These are phyloP conservation scores for Apiotrichum porosum DNA, from an alignment of 1,284 basidiomycete species.

Conservation along the genomic window DNA sequence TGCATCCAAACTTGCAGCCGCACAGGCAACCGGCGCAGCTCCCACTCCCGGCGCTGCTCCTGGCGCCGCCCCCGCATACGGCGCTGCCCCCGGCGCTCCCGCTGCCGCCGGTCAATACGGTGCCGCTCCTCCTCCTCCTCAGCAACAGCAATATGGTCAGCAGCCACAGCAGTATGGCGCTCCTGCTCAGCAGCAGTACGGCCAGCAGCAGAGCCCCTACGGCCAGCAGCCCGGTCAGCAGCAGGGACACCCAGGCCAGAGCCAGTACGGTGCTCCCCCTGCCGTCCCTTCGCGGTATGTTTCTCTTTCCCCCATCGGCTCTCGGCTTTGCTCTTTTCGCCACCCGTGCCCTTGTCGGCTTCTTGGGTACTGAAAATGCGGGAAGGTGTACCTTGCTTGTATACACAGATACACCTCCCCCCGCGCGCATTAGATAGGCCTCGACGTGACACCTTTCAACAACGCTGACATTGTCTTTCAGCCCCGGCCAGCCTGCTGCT, in stretches of 20 bases:
- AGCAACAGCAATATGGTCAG: neutral
- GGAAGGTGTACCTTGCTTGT: no score
- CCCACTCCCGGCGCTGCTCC: slow-evolving; percentile 7
- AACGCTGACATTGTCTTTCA: neutral
- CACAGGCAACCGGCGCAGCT: slow-evolving; percentile 5
- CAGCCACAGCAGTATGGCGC: neutral
- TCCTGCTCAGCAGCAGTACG: neutral
- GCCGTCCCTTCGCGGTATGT: no score
- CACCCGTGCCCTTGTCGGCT: no score
- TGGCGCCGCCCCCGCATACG: no score
- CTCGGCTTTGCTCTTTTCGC: no score
- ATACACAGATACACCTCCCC: no score
- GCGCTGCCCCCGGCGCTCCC: slow-evolving; percentile 14
- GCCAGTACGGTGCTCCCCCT: slow-evolving; percentile 11
- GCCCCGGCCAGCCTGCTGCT: slow-evolving; percentile 22
- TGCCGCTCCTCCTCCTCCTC: slow-evolving; percentile 12
- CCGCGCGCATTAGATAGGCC: no score
- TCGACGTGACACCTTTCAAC: no score
- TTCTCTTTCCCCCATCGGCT: no score
- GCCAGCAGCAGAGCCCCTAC: slow-evolving; percentile 4
- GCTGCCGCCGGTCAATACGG: slow-evolving; percentile 15
- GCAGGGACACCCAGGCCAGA: slow-evolving; percentile 28
- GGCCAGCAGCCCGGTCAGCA: slow-evolving; percentile 21
- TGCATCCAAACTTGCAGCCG: slow-evolving; percentile 18
- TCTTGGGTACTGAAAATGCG: no score